Base-by-base conservation (phyloP, 768 basidiomycete genomes). In the Lentinula lateritia region DNA sequence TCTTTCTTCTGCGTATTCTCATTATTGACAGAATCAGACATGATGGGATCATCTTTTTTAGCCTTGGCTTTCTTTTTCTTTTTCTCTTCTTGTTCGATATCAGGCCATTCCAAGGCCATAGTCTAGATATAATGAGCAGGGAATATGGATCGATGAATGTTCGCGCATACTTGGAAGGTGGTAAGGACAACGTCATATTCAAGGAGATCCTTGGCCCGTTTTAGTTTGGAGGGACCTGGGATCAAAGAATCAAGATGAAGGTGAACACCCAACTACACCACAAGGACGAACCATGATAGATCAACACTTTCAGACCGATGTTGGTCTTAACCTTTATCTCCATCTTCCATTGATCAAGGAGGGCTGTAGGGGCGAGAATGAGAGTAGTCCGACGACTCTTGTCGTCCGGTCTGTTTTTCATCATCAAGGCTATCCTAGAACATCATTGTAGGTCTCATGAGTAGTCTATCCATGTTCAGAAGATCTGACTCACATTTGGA, bases 151-250 rank as follows among this genome's bases (percentile, higher is more conserved):
- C 38, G 52, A 35, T 15, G 1, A 36, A 23, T 52, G 23, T 50
- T 2, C n/a, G 16, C 36, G 63, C 74, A 8, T 65, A 82, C 82
- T 6, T 71, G 69, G 62, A 74, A 83, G 1, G 82, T 83, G 1
- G 88, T 89, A 39, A 90, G 64, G 8, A 90, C 82, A 4, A 89
- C 75, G 65, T 90, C 87, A 67, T 83, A 82, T 48, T 80, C 72
- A 61, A 80, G 66, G 2, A 92, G 65, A n/a, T 84, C 78, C 7
- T 77, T 72, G 56, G 72, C 74, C 39, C 68, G 78, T 65, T 74
- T 82, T 16, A 76, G 75, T 63, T 81, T 84, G 13, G 76, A 76
- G 0, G 76, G 61, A 1, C 83, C 81, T 84, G 45, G 28, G 3
- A 28, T 28, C 32, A 64, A 34, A 5, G 18, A n/a, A 48, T 48